A percentile compares a stretch with the other conserved stretches of the same genome.
phyloP scores from a whole-genome alignment of 305 asterid genomes.

The Solanum hybrid region DNA sequence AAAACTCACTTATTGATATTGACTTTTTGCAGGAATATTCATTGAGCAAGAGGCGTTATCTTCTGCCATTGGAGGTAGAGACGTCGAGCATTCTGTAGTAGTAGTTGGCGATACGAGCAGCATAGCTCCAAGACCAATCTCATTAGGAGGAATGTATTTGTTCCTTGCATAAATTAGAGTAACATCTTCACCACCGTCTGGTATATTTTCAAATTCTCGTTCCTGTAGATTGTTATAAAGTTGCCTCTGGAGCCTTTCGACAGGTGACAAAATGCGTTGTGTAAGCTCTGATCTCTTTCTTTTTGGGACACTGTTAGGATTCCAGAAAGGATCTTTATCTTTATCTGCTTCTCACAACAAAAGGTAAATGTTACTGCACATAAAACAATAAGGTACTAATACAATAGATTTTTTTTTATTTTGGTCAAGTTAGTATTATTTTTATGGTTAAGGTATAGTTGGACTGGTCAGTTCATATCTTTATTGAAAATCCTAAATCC shows the following conservation, averaged over 20 bases:
- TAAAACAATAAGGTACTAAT: no score
- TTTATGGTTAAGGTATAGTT: no score
- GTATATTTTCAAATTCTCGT: not conserved
- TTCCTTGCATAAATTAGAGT: constrained; percentile 14
- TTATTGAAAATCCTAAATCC: no score
- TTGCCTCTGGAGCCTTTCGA: constrained; percentile 23
- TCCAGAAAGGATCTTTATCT: constrained; percentile 13
- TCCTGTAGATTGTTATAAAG: constrained; percentile 11
- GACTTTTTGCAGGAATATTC: not conserved
- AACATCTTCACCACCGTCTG: constrained; percentile 2
- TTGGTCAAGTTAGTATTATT: no score
- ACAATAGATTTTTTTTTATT: no score
- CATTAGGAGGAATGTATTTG: constrained; percentile 16
- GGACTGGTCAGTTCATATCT: no score
- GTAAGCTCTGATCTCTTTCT: constrained; percentile 30
- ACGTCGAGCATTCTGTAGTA: not conserved
- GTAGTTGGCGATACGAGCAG: constrained; percentile 3
- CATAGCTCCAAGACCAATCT: constrained; percentile 45
- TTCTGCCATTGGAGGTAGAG: not conserved
- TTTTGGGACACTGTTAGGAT: constrained; percentile 14
- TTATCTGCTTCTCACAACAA: no score
- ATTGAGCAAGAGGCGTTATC: not conserved
- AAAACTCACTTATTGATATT: not conserved
- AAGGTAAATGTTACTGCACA: no score
- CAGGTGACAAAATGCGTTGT: constrained; percentile 21